phyloP scores from a whole-genome alignment of 2,329 filamentous ascomycete genomes.

The Dactylellina parvicollis region DNA sequence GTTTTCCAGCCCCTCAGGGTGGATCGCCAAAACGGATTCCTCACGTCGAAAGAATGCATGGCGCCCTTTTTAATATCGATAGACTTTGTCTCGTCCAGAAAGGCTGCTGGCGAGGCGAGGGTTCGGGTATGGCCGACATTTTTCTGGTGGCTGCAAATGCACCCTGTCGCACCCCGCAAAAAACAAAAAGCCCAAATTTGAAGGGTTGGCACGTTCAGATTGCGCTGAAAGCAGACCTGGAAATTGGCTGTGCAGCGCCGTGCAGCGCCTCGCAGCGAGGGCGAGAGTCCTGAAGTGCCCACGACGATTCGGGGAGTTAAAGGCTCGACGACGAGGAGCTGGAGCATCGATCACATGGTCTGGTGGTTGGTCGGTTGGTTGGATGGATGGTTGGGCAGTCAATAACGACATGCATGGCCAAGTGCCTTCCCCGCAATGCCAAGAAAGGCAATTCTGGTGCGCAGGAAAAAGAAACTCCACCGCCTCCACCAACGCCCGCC shows the following conservation, averaged over 20 bases:
- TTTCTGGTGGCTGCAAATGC: conserved; percentile 2
- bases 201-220: background rate
- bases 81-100: background rate
- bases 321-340: conserved; percentile 8
- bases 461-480: conserved; percentile 30
- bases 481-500: conserved; percentile 4
- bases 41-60: conserved; percentile 46
- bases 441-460: conserved; percentile 12
- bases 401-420: conserved; percentile 14
- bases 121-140: conserved; percentile 48
- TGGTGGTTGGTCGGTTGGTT: background rate
- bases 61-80: conserved; percentile 44
- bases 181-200: conserved; percentile 14
- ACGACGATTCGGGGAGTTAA: conserved; percentile 19
- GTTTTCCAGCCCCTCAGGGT: conserved; percentile 3
- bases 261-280: background rate
- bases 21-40: conserved; percentile 36
- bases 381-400: background rate
- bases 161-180: conserved; percentile 48
- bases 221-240: conserved; percentile 26
- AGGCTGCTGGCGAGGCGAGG: conserved; percentile 11
- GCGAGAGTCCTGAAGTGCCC: background rate
- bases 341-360: conserved; percentile 41
- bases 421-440: conserved; percentile 49
- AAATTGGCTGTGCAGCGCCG: conserved; percentile 11